Percentiles rank a stretch among this genome's conserved stretches.
These are phyloP conservation scores for Candida pseudoviswanathii DNA, from an alignment of 1,139 yeast species.

Conservation along the genomic window DNA sequence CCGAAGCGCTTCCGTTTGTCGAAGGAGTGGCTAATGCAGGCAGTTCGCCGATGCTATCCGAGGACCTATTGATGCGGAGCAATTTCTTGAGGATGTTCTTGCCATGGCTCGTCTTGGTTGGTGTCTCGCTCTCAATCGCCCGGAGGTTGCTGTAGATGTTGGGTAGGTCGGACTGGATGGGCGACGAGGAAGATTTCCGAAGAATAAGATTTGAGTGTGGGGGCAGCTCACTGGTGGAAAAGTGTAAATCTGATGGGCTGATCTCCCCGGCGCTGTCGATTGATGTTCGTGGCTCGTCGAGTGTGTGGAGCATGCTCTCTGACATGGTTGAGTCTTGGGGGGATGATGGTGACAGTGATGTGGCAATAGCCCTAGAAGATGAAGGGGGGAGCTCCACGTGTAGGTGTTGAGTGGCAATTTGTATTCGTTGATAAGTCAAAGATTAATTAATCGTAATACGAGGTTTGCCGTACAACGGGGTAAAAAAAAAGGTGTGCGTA, in stretches of 20 bases:
- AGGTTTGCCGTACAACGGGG: no score
- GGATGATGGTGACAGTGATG: no score
- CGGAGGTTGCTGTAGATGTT: conserved; percentile 25
- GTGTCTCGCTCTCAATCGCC: conserved; percentile 21
- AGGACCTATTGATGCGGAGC: conserved; percentile 16
- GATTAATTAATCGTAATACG: no score
- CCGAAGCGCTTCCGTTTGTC: not conserved
- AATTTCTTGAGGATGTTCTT: conserved; percentile 17
- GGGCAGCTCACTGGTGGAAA: conserved; percentile 3
- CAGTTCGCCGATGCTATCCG: conserved; percentile 13
- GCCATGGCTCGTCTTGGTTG: conserved; percentile 8
- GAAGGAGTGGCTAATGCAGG: not conserved
- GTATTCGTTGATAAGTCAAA: no score
- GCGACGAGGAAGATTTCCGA: conserved; percentile 19
- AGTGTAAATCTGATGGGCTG: conserved; percentile 12
- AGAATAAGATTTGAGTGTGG: conserved; percentile 2
- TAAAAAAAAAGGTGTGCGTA: no score
- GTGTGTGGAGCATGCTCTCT: not conserved
- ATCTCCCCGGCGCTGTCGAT: conserved; percentile 10
- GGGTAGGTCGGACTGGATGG: conserved; percentile 29
- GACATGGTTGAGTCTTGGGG: not conserved
- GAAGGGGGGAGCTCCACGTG: no score
- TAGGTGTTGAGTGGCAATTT: no score
- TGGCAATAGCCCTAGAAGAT: no score
- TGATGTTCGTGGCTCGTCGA: conserved; percentile 3